Base-by-base conservation (phyloP, 805 yeast genomes). In the Metschnikowia vanudenii region DNA sequence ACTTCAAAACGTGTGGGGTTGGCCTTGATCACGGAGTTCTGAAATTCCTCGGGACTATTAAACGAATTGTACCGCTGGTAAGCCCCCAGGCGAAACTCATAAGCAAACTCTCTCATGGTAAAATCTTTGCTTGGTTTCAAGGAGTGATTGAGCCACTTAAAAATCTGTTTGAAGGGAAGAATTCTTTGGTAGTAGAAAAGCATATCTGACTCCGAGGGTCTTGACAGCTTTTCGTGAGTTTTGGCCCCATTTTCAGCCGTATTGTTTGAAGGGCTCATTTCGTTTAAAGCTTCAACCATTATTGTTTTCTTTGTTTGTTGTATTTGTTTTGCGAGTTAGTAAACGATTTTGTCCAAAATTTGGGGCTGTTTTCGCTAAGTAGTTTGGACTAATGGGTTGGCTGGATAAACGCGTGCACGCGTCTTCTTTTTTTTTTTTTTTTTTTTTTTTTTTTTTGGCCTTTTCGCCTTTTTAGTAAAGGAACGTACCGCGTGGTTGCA, bases 1-100 rank as follows among this genome's bases (percentile, higher is more conserved):
- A 94, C 79, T 68, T 94, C 99, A 62, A 94, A 94, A 64, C 99
- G 83, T 30, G 86, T 82, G 1, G 99, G 99, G 49, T 82, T 81
- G 13, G 88, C 78, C 40, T 70, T 75, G 17, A 84, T 75, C 3
- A 91, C 92, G 11, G 87, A 81, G n/a, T 76, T 70, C 59, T 86
- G 88, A 68, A 94, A 88, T 39, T 87, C 96, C 36, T 81, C 86
- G 18, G 73, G 74, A 3, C 78, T 69, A 1, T 69, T 67, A 56
- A 77, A 94, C 1, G 97, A 86, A 59, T 85, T 85, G 69, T 91
- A 92, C 55, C 99, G 85, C 55, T 88, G 85, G 62, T 92, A 94
- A 1, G 90, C 94, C 13, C 95, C 97, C 26, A 88, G 80, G 53
- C 85, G 76, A 58, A 85, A 82, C 49, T 92, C 96, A 73, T 85